phyloP scores from a whole-genome alignment of 148 eudicot genomes.

The Fagopyrum tataricum region DNA sequence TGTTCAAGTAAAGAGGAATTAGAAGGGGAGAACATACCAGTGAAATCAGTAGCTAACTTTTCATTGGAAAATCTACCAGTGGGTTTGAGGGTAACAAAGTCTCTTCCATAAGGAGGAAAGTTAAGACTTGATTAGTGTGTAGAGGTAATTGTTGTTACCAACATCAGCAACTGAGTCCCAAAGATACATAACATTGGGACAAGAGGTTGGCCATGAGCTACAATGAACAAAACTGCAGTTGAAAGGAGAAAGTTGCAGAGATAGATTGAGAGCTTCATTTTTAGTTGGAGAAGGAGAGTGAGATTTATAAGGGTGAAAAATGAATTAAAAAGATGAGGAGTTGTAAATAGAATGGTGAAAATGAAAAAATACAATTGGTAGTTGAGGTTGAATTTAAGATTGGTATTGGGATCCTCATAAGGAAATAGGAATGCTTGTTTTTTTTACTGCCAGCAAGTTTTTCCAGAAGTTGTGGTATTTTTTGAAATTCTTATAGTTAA shows the following conservation, averaged over 20 bases:
- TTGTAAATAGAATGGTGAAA: not conserved
- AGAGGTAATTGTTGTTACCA: conserved; percentile 77
- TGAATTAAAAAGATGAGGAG: not conserved
- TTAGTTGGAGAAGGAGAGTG: not conserved
- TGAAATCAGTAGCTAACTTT: conserved; percentile 76
- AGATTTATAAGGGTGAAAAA: not conserved
- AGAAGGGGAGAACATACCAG: too few relatives aligned
- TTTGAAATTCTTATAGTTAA: too few relatives aligned
- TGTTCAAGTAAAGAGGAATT: too few relatives aligned
- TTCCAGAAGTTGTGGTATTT: not conserved
- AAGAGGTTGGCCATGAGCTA: conserved; percentile 46
- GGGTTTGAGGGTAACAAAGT: conserved; percentile 57
- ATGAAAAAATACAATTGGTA: conserved; percentile 8
- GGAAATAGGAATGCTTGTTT: not conserved
- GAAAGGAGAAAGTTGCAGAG: conserved; percentile 18
- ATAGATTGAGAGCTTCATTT: conserved; percentile 29
- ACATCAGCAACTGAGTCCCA: conserved; percentile 83
- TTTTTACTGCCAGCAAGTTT: not conserved
- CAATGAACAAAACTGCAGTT: conserved; percentile 7
- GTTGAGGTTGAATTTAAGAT: conserved; percentile 16
- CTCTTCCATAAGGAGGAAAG: conserved; percentile 91
- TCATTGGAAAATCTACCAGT: conserved; percentile 93
- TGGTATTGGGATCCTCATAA: not conserved
- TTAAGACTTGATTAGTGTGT: conserved; percentile 69
- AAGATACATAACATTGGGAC: conserved; percentile 74